Evolutionary conservation across 164 flowering plant species (phyloP).

Genomic region (Akebia trifoliata): DNA sequence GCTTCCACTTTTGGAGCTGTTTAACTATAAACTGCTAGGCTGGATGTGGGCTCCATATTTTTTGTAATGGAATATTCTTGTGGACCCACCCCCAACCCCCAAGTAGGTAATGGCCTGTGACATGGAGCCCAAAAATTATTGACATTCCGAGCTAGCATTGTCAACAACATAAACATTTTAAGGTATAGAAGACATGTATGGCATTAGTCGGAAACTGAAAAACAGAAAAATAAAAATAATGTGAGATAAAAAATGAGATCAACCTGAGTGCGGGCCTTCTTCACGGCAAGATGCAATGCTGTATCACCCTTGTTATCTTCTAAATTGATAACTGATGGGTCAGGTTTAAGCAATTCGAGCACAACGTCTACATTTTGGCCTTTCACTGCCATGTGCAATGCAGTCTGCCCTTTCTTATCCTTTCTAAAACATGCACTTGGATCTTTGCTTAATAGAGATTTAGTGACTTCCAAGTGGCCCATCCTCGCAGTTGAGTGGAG

Average conservation of each 20-base stretch:
- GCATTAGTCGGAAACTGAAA: too few species aligned
- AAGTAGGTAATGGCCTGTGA: too few species aligned
- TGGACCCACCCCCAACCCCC: too few species aligned
- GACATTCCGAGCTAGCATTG: too few species aligned
- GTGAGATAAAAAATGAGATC: not conserved
- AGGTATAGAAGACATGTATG: too few species aligned
- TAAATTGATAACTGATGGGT: slow-evolving; percentile 51
- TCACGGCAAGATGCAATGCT: slow-evolving; percentile 73
- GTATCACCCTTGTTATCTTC: slow-evolving; percentile 87
- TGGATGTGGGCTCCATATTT: too few species aligned
- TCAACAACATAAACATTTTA: too few species aligned
- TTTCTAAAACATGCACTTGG: slow-evolving; percentile 57
- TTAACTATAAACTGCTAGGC: too few species aligned
- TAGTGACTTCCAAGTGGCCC: slow-evolving; percentile 87
- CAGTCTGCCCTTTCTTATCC: slow-evolving; percentile 89
- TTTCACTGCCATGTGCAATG: slow-evolving; percentile 97
- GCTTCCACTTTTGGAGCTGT: too few species aligned
- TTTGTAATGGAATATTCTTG: too few species aligned
- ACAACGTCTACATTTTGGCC: slow-evolving; percentile 76
- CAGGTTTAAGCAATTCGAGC: slow-evolving; percentile 66
- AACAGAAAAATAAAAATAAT: not conserved
- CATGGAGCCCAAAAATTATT: too few species aligned
- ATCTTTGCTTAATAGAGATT: slow-evolving; percentile 62
- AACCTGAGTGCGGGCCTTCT: slow-evolving; percentile 76
- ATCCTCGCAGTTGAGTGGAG: slow-evolving; percentile 91